Conservation (phyloP, 257 asterid species). For the Linderniella brevidens region DNA sequence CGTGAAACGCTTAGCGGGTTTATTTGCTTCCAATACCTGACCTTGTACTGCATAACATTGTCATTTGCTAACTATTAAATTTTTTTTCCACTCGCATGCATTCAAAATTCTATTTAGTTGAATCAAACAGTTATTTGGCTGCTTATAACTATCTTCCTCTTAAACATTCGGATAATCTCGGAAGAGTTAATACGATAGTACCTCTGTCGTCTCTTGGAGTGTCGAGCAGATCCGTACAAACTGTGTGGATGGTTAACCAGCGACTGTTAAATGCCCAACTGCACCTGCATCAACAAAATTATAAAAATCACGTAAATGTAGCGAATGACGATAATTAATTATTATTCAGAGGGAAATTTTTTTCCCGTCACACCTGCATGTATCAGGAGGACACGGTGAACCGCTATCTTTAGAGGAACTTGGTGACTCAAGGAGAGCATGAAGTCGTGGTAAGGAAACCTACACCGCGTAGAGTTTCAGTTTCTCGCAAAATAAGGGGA, state of each 20-base stretch:
- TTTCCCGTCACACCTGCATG: no score
- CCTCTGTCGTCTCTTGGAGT: slow-evolving; percentile 24
- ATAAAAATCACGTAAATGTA: slow-evolving; percentile 2
- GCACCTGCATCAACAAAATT: slow-evolving; percentile 15
- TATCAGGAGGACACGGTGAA: no score
- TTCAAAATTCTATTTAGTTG: no score
- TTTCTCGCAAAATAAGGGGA: no score
- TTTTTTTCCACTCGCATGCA: slow-evolving; percentile 4
- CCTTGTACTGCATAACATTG: slow-evolving; percentile 23
- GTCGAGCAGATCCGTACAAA: slow-evolving; percentile 33
- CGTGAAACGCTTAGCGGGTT: slow-evolving; percentile 20
- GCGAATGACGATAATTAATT: background rate
- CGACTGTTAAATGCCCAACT: slow-evolving; percentile 21
- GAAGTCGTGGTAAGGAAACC: no score
- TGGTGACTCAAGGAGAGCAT: slow-evolving; percentile 8
- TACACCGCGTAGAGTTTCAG: no score
- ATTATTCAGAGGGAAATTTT: no score
- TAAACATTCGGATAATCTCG: background rate
- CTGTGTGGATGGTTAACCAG: slow-evolving; percentile 54
- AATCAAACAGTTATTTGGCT: background rate
- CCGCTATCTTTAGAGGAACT: slow-evolving; percentile 13
- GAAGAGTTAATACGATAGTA: slow-evolving; percentile 1
- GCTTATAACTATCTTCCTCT: background rate
- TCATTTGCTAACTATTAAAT: background rate
- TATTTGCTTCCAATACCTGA: slow-evolving; percentile 12